Percentiles rank a stretch among this genome's conserved stretches.
Evolutionary conservation across 345 rosid genomes (phyloP).

Genomic region (Gossypium longicalyx): DNA sequence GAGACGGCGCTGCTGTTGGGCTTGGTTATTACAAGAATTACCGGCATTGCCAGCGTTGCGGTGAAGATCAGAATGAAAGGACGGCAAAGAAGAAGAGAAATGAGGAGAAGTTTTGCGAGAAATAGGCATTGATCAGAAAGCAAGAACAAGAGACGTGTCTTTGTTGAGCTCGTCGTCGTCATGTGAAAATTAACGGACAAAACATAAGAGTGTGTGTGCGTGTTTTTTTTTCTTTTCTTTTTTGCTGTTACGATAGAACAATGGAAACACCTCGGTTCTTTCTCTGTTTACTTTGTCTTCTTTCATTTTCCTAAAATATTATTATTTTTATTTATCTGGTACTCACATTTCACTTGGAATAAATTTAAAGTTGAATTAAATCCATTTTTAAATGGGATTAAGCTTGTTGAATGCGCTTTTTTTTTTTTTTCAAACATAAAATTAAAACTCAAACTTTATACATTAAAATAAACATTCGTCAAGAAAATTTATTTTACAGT

Average conservation of each 20-base stretch:
- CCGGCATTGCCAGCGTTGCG: slow-evolving; percentile 9
- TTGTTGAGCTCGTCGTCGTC: slow-evolving; percentile 23
- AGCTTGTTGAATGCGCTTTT: too few species aligned
- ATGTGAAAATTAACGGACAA: slow-evolving; percentile 19
- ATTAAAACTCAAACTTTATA: too few species aligned
- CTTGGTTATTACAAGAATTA: slow-evolving; percentile 5
- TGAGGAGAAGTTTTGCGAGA: slow-evolving; percentile 4
- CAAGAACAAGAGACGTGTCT: not conserved
- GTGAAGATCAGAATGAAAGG: slow-evolving; percentile 3
- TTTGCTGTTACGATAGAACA: not conserved
- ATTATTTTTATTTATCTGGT: not conserved
- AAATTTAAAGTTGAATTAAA: too few species aligned
- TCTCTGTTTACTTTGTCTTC: slow-evolving; percentile 23
- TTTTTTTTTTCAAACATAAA: too few species aligned
- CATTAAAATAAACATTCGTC: too few species aligned
- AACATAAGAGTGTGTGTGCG: not conserved
- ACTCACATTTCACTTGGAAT: too few species aligned
- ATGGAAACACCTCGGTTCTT: slow-evolving; percentile 24
- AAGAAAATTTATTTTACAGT: not conserved
- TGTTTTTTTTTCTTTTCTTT: not conserved
- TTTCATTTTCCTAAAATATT: not conserved
- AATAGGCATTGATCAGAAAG: slow-evolving; percentile 19
- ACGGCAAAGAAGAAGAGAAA: slow-evolving; percentile 13
- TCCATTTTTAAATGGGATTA: too few species aligned
- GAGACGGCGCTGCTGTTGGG: slow-evolving; percentile 27